Evolutionary conservation across 768 basidiomycete species (phyloP).

Genomic region (Leccinum sublutescens): DNA sequence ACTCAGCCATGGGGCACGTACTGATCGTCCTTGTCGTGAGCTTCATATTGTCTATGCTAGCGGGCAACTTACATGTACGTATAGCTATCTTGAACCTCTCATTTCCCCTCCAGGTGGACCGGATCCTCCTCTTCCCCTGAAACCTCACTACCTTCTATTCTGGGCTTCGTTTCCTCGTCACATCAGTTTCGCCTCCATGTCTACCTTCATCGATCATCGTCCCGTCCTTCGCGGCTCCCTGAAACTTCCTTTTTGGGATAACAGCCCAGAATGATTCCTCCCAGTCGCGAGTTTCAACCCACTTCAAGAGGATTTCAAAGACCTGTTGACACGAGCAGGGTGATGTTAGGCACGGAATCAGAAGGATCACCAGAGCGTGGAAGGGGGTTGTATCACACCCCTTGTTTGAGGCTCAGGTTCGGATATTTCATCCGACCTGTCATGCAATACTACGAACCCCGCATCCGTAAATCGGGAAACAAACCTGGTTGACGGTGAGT

Average conservation of each 20-base stretch:
- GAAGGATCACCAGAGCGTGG: not conserved
- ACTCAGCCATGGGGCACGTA: slow-evolving; percentile 50
- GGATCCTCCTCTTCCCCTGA: not conserved
- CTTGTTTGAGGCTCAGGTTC: not conserved
- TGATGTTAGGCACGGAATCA: slow-evolving; percentile 3
- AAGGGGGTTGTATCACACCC: not conserved
- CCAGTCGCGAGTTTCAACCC: slow-evolving; percentile 88
- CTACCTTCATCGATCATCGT: not conserved
- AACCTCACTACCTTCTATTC: not conserved
- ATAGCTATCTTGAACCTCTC: not conserved
- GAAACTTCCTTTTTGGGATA: slow-evolving; percentile 90
- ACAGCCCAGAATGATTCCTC: slow-evolving; percentile 82
- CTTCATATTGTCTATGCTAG: not conserved
- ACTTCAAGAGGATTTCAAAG: slow-evolving; percentile 88
- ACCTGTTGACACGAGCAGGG: slow-evolving; percentile 38
- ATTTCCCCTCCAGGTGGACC: not conserved
- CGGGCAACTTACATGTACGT: too few relatives aligned
- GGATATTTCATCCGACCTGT: not conserved
- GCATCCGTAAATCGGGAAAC: slow-evolving; percentile 7
- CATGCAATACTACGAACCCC: not conserved
- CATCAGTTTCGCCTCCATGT: not conserved
- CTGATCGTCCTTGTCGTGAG: not conserved
- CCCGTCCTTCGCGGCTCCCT: slow-evolving; percentile 22
- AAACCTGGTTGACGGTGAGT: slow-evolving; percentile 90
- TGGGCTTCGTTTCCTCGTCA: not conserved